These are phyloP conservation scores for Thielaviopsis populi DNA, from an alignment of 2,329 filamentous ascomycete species.

Conservation along the genomic window DNA sequence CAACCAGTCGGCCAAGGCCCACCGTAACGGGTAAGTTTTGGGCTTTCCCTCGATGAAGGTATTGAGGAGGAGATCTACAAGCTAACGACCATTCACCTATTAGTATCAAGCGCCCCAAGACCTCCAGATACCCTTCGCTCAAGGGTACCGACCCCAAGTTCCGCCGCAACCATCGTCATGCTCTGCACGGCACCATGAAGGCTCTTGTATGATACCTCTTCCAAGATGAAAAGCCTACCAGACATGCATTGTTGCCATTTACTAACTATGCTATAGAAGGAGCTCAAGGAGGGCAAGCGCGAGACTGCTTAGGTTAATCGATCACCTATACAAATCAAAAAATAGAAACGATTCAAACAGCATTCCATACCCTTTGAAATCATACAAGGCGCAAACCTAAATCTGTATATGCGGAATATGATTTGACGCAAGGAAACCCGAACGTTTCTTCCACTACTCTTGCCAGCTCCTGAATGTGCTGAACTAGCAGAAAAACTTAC, in stretches of 20 bases:
- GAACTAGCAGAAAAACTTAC: no score
- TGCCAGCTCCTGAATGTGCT: no score
- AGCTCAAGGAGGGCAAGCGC: constrained; percentile 91
- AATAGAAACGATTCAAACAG: constrained; percentile 17
- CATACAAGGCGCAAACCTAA: no score
- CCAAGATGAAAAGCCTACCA: background rate
- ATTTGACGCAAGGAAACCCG: no score
- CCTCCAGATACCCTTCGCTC: constrained; percentile 93
- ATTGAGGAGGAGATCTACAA: background rate
- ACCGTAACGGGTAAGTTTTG: constrained; percentile 72
- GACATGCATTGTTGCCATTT: background rate
- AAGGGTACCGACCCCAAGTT: constrained; percentile 99
- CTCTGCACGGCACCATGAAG: constrained; percentile 96
- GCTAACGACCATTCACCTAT: constrained; percentile 12
- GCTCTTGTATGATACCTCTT: constrained; percentile 59
- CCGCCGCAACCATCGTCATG: constrained; percentile 98
- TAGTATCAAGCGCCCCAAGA: constrained; percentile 99
- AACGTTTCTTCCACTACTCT: no score
- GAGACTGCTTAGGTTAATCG: constrained; percentile 53
- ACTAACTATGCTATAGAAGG: constrained; percentile 54
- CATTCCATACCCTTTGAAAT: background rate
- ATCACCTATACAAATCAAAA: constrained; percentile 15
- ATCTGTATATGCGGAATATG: background rate
- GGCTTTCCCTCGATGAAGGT: background rate
- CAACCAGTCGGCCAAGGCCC: constrained; percentile 96